These are phyloP conservation scores for Andrographis paniculata DNA, from an alignment of 305 asterid genomes.

Conservation along the genomic window DNA sequence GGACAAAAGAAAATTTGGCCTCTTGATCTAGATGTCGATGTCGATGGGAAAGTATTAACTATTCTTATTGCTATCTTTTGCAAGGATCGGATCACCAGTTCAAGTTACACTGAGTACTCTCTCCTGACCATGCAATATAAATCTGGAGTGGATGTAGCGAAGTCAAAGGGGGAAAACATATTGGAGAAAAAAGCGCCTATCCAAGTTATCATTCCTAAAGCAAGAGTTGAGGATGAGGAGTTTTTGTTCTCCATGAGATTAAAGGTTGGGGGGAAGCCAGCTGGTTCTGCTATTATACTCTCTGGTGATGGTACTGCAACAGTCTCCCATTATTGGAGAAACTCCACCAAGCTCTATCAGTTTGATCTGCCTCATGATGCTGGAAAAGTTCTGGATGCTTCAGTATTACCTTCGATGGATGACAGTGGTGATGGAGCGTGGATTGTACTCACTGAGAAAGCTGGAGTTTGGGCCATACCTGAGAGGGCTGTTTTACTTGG, in stretches of 20 bases:
- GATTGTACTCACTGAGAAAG: conserved; percentile 91
- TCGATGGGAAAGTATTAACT: conserved; percentile 74
- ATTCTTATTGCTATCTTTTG: conserved; percentile 83
- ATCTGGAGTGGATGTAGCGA: conserved; percentile 51
- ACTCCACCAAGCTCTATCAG: conserved; percentile 76
- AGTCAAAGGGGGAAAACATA: conserved; percentile 49
- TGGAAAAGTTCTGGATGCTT: conserved; percentile 89
- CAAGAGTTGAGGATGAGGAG: conserved; percentile 86
- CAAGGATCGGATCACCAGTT: conserved; percentile 77
- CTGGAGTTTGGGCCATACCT: conserved; percentile 97
- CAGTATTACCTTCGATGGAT: conserved; percentile 66
- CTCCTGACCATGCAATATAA: conserved; percentile 89
- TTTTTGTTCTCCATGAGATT: conserved; percentile 79
- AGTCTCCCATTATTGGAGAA: conserved; percentile 82
- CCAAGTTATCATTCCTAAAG: conserved; percentile 94
- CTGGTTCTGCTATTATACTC: conserved; percentile 80
- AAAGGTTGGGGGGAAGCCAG: conserved; percentile 83
- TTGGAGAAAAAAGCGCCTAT: conserved; percentile 78
- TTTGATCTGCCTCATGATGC: conserved; percentile 94
- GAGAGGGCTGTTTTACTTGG: conserved; percentile 86
- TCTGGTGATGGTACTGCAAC: conserved; percentile 98
- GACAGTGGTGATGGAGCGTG: conserved; percentile 79
- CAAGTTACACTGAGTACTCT: conserved; percentile 91
- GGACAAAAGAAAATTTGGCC: conserved; percentile 95
- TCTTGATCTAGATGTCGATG: conserved; percentile 68